Evolutionary conservation across 371 early-diverging fungal genomes (phyloP).

Genomic region (Smittium culicis): DNA sequence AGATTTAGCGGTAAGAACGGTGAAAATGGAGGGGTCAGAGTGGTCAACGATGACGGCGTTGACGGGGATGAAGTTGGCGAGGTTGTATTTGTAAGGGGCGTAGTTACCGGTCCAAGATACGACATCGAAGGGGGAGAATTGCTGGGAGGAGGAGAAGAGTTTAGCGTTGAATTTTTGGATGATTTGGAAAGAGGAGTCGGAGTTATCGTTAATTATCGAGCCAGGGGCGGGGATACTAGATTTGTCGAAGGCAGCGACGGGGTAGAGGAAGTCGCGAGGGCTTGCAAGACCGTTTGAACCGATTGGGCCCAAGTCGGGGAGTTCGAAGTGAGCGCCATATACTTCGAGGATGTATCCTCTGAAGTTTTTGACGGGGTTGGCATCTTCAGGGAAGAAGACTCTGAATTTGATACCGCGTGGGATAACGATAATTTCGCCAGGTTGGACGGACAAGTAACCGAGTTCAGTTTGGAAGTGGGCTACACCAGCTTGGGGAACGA

Average conservation of each 20-base stretch:
- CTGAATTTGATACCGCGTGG: constrained; percentile 80
- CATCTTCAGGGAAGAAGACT: constrained; percentile 62
- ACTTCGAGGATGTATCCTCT: constrained; percentile 89
- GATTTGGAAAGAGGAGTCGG: constrained; percentile 40
- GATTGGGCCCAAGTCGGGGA: constrained; percentile 92
- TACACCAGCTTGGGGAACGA: constrained; percentile 88
- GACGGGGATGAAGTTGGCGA: constrained; percentile 67
- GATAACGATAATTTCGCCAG: constrained; percentile 87
- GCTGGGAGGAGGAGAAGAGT: constrained; percentile 54
- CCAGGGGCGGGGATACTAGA: too few species aligned
- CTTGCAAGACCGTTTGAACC: constrained; percentile 94
- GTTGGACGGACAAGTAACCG: constrained; percentile 66
- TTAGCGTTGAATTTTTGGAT: constrained; percentile 72
- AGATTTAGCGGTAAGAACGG: constrained; percentile 83
- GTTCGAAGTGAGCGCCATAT: constrained; percentile 73
- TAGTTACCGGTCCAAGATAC: constrained; percentile 98
- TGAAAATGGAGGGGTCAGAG: constrained; percentile 83
- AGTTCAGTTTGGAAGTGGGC: constrained; percentile 86
- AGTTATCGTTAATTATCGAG: not conserved
- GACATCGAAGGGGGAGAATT: constrained; percentile 85
- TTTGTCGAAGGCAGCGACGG: constrained; percentile 65
- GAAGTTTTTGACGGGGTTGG: constrained; percentile 43
- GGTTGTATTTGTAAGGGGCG: constrained; percentile 93
- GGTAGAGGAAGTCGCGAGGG: constrained; percentile 83
- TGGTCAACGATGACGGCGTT: constrained; percentile 88